These are phyloP conservation scores for Calonectria honghensis DNA, from an alignment of 2,329 filamentous ascomycete genomes.

Conservation along the genomic window DNA sequence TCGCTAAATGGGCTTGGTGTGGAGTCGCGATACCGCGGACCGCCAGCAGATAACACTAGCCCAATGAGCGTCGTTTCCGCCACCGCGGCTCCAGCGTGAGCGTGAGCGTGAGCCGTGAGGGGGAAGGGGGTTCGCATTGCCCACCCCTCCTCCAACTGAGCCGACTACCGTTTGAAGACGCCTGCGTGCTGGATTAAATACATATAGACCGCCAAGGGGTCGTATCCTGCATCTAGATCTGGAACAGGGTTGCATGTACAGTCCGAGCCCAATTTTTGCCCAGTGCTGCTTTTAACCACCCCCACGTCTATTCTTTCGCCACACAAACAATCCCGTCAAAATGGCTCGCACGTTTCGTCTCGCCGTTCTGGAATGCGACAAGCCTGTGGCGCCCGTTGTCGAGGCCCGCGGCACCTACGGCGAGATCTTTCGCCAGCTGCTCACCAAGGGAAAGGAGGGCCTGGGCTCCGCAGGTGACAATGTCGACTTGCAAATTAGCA, in stretches of 20 bases:
- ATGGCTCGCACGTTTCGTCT: slow-evolving; percentile 53
- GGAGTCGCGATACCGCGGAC: slow-evolving; percentile 54
- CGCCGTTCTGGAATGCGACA: slow-evolving; percentile 59
- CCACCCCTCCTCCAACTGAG: background rate
- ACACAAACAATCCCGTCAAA: background rate
- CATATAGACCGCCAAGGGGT: slow-evolving; percentile 30
- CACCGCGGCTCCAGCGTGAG: slow-evolving; percentile 32
- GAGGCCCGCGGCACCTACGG: slow-evolving; percentile 56
- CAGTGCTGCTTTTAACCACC: slow-evolving; percentile 16
- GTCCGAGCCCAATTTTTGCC: background rate
- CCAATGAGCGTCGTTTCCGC: slow-evolving; percentile 52
- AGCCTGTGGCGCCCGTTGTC: slow-evolving; percentile 54
- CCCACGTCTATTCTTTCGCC: slow-evolving; percentile 12
- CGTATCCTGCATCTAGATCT: background rate
- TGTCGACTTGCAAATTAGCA: slow-evolving; percentile 52
- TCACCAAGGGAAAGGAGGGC: slow-evolving; percentile 52
- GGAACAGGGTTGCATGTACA: background rate
- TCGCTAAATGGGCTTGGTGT: slow-evolving; percentile 34
- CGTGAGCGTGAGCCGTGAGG: slow-evolving; percentile 15
- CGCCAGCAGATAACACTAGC: slow-evolving; percentile 41
- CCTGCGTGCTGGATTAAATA: slow-evolving; percentile 1
- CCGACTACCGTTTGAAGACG: slow-evolving; percentile 1
- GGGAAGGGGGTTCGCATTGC: slow-evolving; percentile 3
- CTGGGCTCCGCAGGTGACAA: slow-evolving; percentile 45
- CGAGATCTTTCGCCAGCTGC: slow-evolving; percentile 57